Evolutionary conservation across 2,329 filamentous ascomycete species (phyloP).

Genomic region (Penicillium freii): DNA sequence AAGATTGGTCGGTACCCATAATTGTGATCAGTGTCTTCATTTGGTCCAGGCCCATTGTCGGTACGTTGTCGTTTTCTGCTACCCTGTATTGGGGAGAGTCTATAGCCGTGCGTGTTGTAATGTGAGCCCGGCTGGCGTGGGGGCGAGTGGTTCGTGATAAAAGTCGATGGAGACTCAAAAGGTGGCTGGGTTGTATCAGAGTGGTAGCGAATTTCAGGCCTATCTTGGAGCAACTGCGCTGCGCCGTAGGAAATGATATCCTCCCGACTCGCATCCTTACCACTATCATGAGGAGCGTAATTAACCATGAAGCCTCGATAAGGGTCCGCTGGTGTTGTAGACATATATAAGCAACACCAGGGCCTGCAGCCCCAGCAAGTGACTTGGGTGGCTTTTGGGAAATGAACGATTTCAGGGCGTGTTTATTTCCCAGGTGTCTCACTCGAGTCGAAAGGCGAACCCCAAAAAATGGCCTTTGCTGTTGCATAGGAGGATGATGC

Average conservation of each 20-base stretch:
- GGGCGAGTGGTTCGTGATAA: slow-evolving; percentile 37
- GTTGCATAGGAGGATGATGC: slow-evolving; percentile 14
- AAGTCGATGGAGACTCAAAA: slow-evolving; percentile 35
- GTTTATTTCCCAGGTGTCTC: background rate
- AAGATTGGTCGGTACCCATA: slow-evolving; percentile 27
- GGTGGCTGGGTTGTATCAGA: slow-evolving; percentile 33
- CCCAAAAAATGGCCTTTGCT: background rate
- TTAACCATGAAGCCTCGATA: slow-evolving; percentile 77
- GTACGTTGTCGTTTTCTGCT: slow-evolving; percentile 37
- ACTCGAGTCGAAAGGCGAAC: slow-evolving; percentile 1
- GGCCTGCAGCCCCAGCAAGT: slow-evolving; percentile 68
- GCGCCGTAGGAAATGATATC: slow-evolving; percentile 63
- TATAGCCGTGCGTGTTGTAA: slow-evolving; percentile 30
- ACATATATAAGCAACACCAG: slow-evolving; percentile 72
- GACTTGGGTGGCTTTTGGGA: slow-evolving; percentile 16
- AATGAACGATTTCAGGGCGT: slow-evolving; percentile 3
- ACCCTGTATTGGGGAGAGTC: slow-evolving; percentile 32
- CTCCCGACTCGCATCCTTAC: slow-evolving; percentile 64
- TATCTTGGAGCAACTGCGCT: slow-evolving; percentile 38
- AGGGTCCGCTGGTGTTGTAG: slow-evolving; percentile 70
- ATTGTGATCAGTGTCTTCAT: slow-evolving; percentile 4
- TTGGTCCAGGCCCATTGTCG: slow-evolving; percentile 30
- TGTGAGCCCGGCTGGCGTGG: slow-evolving; percentile 34
- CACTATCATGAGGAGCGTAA: slow-evolving; percentile 63
- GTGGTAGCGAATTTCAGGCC: slow-evolving; percentile 35